Conservation (phyloP, 1,284 basidiomycete genomes). For the Agroathelia rolfsii region DNA sequence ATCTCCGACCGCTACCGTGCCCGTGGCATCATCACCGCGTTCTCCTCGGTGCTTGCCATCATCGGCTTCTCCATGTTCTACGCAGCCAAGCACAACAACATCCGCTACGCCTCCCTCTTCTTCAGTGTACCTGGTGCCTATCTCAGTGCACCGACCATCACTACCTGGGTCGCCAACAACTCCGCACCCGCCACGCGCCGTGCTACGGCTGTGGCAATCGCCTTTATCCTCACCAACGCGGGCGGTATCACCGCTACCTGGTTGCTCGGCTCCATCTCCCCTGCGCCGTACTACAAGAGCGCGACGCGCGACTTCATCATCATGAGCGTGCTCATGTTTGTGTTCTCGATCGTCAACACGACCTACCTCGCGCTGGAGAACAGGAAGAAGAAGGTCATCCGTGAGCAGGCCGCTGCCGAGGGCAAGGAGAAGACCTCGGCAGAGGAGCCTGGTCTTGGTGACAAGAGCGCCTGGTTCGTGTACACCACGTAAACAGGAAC, state of each 20-base stretch:
- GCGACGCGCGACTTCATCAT: conserved; percentile 28
- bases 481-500: too few species aligned
- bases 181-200: conserved; percentile 42
- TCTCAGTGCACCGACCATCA: conserved; percentile 30
- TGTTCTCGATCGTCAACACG: conserved; percentile 23
- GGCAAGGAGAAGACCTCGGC: too few species aligned
- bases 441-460: too few species aligned
- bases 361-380: conserved; percentile 26
- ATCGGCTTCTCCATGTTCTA: conserved; percentile 42
- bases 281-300: conserved; percentile 31
- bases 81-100: conserved; percentile 24
- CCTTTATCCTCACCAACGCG: conserved; percentile 41
- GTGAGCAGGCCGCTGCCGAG: too few species aligned
- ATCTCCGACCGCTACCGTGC: conserved; percentile 33
- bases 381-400: conserved; percentile 18
- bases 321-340: conserved; percentile 24
- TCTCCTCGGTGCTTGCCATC: conserved; percentile 26
- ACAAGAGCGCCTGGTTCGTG: too few species aligned
- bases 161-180: conserved; percentile 51
- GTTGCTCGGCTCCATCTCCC: conserved; percentile 36
- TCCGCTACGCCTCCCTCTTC: conserved; percentile 42
- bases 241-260: conserved; percentile 51
- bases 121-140: conserved; percentile 38
- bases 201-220: conserved; percentile 44
- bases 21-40: conserved; percentile 28